Evolutionary conservation across 495 filamentous ascomycete genomes (phyloP).

Genomic region (Tetracladium setigerum): DNA sequence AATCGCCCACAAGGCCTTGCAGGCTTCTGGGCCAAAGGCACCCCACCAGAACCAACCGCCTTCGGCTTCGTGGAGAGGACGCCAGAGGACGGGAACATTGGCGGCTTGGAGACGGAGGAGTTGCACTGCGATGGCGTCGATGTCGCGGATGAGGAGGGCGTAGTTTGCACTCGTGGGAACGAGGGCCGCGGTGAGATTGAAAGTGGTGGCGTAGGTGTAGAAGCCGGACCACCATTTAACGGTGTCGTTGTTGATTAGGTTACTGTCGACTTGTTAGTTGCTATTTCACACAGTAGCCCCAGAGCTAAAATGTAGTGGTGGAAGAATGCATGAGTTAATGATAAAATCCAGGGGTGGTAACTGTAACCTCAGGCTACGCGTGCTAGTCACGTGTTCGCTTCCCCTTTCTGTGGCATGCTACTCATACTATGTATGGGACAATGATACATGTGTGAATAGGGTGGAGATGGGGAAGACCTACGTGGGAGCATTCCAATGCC

Average conservation of each 20-base stretch:
- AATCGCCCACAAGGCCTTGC: slow-evolving; percentile 32
- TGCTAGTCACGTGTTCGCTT: slow-evolving; percentile 27
- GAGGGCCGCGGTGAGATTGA: slow-evolving; percentile 32
- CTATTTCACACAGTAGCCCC: too few relatives aligned
- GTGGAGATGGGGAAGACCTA: neutral
- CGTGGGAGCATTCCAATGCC: slow-evolving; percentile 31
- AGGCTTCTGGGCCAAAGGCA: slow-evolving; percentile 35
- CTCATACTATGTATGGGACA: too few relatives aligned
- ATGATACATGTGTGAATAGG: neutral
- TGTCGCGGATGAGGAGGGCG: slow-evolving; percentile 37
- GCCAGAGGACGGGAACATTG: slow-evolving; percentile 33
- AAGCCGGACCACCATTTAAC: slow-evolving; percentile 41
- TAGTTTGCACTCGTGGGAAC: slow-evolving; percentile 33
- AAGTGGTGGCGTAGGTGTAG: slow-evolving; percentile 38
- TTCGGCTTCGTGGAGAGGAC: slow-evolving; percentile 42
- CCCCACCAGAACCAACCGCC: slow-evolving; percentile 48
- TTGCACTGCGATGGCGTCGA: slow-evolving; percentile 41
- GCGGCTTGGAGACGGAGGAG: slow-evolving; percentile 32
- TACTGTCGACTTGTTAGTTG: neutral
- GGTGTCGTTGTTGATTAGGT: slow-evolving; percentile 27
- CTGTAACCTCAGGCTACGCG: too few relatives aligned
- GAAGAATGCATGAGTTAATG: too few relatives aligned
- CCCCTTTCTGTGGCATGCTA: neutral
- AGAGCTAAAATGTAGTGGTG: too few relatives aligned
- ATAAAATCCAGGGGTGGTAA: too few relatives aligned